Base-by-base conservation (phyloP, 371 early-diverging fungal genomes). In the Umbelopsis sp. region DNA sequence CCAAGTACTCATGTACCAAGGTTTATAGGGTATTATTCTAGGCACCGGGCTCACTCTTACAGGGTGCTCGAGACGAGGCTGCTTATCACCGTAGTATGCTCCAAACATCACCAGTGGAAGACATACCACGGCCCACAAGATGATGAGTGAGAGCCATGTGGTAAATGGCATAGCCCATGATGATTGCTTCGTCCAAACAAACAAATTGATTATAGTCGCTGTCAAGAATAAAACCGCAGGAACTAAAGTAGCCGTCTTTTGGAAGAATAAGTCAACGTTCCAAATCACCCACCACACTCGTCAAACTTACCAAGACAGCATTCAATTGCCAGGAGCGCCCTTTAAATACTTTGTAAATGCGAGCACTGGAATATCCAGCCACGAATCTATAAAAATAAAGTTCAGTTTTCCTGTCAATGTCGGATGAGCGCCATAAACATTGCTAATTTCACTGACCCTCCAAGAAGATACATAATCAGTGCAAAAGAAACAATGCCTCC, bases 321-420 rank as follows among this genome's bases (percentile, higher is more conserved):
- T 83, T 80, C 37, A 83, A 68, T 32, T 77, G 53, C 83, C 83
- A 83, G 3, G 83, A 77, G 63, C 72, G 76, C 7, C 83, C 83
- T 14, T 79, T 72, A 46, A 83, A 83, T 2, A 78, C 74, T 57
- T 80, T 83, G 57, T 83, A 80, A 2, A 83, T 63, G 37, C 79
- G 71, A 5, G 80, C 79, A 66, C 80, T 78, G 57, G 71, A 75
- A 64, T 78, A 83, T 16, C 83, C 80, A 46, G 72, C 83, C 22
- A 78, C 50, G 14, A 65, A 24, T 65, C 80, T 83, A 53, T 37
- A 4, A 37, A 22, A 29, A 29, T 29, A 29, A 29, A 29, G 29
- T 29, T 29, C 29, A 29, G 29, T 29, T 29, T 29, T 29, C 29
- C 29, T 29, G 29, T 29, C 24, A 22, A 11, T 2, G 8, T 12